phyloP scores from a whole-genome alignment of 2,329 filamentous ascomycete genomes.

The Pochonia chlamydosporia region DNA sequence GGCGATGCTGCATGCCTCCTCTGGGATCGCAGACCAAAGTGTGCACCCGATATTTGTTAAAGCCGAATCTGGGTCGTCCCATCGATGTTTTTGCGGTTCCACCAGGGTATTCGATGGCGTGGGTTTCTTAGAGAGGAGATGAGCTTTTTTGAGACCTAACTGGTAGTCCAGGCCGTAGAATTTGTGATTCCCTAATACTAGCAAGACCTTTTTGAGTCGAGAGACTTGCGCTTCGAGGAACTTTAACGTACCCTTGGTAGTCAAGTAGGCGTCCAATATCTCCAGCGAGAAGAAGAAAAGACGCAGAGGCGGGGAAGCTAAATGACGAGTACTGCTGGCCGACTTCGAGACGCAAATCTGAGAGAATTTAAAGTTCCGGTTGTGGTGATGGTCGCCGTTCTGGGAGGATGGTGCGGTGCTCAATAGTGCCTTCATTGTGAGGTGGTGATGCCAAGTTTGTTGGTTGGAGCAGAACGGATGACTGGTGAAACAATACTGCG shows the following conservation, averaged over 20 bases:
- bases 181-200: conserved; percentile 49
- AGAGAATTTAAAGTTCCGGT: conserved; percentile 30
- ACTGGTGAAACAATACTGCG: too few species aligned
- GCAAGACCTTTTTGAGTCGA: conserved; percentile 38
- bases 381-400: neutral
- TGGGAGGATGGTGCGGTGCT: neutral
- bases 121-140: conserved; percentile 30
- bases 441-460: too few species aligned
- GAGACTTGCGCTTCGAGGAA: conserved; percentile 36
- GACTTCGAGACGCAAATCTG: conserved; percentile 45
- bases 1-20: conserved; percentile 32
- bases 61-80: conserved; percentile 30
- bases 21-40: conserved; percentile 47
- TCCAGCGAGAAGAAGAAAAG: conserved; percentile 40
- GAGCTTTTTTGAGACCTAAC: conserved; percentile 30
- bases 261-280: conserved; percentile 45
- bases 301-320: conserved; percentile 32
- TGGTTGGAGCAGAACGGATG: too few species aligned
- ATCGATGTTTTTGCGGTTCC: conserved; percentile 37
- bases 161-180: conserved; percentile 40
- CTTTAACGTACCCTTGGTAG: conserved; percentile 34
- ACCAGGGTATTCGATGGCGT: conserved; percentile 30
- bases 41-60: conserved; percentile 52
- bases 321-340: conserved; percentile 36
- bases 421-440: conserved; percentile 6